Percentiles rank a stretch among this genome's conserved stretches.
These are phyloP conservation scores for Aureobasidium sp. DNA, from an alignment of 2,329 filamentous ascomycete species.

Conservation along the genomic window DNA sequence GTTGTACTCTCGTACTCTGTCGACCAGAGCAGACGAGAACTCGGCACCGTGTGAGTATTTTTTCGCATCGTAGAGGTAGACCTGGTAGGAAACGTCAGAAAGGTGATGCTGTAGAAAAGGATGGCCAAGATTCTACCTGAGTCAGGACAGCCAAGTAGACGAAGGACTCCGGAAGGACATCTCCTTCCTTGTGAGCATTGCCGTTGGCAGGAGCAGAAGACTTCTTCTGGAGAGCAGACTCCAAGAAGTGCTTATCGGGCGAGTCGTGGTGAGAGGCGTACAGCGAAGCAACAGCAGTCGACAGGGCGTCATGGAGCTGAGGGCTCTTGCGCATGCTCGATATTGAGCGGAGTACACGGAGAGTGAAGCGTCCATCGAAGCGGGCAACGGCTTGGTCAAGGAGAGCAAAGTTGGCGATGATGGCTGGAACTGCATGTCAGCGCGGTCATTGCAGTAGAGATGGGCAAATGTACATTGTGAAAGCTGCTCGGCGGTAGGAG, in stretches of 20 bases:
- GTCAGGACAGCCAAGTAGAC: slow-evolving; percentile 28
- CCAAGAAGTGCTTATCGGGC: slow-evolving; percentile 12
- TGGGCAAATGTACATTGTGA: slow-evolving; percentile 9
- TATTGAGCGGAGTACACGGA: slow-evolving; percentile 88
- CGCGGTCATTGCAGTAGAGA: not conserved
- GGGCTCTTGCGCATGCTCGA: slow-evolving; percentile 84
- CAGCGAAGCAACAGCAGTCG: slow-evolving; percentile 16
- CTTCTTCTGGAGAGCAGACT: slow-evolving; percentile 12
- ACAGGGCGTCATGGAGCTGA: slow-evolving; percentile 26
- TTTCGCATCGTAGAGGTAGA: slow-evolving; percentile 80
- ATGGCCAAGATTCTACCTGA: slow-evolving; percentile 19
- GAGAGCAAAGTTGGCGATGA: slow-evolving; percentile 87
- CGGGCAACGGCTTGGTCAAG: slow-evolving; percentile 85
- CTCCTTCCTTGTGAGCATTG: slow-evolving; percentile 16
- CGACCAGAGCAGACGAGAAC: slow-evolving; percentile 76
- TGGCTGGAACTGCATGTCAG: slow-evolving; percentile 52
- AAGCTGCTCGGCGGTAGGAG: slow-evolving; percentile 13
- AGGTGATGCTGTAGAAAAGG: not conserved
- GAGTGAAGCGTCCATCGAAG: slow-evolving; percentile 91
- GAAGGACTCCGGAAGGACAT: slow-evolving; percentile 28
- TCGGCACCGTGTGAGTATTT: slow-evolving; percentile 69
- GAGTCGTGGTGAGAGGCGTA: slow-evolving; percentile 13
- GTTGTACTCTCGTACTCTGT: slow-evolving; percentile 81
- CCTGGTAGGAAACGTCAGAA: slow-evolving; percentile 43
- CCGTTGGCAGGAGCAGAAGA: slow-evolving; percentile 11